phyloP scores from a whole-genome alignment of 2,329 filamentous ascomycete genomes.

The Penicillium sp. region DNA sequence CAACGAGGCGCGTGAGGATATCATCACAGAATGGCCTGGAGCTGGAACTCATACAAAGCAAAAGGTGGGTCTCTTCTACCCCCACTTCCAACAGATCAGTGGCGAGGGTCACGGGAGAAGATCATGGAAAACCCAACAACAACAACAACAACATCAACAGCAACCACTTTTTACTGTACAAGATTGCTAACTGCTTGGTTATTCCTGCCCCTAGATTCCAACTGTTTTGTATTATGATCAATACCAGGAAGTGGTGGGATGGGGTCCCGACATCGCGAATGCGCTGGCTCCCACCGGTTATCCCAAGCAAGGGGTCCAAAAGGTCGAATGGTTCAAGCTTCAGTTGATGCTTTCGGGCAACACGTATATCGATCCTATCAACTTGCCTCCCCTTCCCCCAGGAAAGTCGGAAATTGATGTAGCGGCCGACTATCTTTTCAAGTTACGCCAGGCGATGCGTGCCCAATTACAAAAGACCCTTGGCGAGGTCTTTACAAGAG shows the following conservation, averaged over 20 bases:
- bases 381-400: slow-evolving; percentile 92
- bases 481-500: slow-evolving; percentile 95
- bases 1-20: slow-evolving; percentile 96
- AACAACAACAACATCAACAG: neutral
- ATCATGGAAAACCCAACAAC: neutral
- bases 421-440: slow-evolving; percentile 98
- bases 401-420: slow-evolving; percentile 99
- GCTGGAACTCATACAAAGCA: slow-evolving; percentile 98
- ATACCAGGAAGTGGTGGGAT: slow-evolving; percentile 99
- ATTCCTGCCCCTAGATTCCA: slow-evolving; percentile 68
- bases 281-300: slow-evolving; percentile 95
- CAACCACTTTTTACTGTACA: neutral
- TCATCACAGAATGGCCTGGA: slow-evolving; percentile 98
- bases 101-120: slow-evolving; percentile 1
- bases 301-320: slow-evolving; percentile 96
- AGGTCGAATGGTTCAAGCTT: slow-evolving; percentile 99
- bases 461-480: slow-evolving; percentile 94
- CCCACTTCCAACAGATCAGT: slow-evolving; percentile 3
- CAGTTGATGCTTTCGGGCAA: slow-evolving; percentile 98
- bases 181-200: slow-evolving; percentile 14
- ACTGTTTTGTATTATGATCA: slow-evolving; percentile 99
- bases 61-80: slow-evolving; percentile 66
- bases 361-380: slow-evolving; percentile 99
- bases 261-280: slow-evolving; percentile 97
- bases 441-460: slow-evolving; percentile 95